A percentile compares a stretch with the other conserved stretches of the same genome.
phyloP scores from a whole-genome alignment of 2,329 filamentous ascomycete genomes.

The Penicillium aurantiogriseum region DNA sequence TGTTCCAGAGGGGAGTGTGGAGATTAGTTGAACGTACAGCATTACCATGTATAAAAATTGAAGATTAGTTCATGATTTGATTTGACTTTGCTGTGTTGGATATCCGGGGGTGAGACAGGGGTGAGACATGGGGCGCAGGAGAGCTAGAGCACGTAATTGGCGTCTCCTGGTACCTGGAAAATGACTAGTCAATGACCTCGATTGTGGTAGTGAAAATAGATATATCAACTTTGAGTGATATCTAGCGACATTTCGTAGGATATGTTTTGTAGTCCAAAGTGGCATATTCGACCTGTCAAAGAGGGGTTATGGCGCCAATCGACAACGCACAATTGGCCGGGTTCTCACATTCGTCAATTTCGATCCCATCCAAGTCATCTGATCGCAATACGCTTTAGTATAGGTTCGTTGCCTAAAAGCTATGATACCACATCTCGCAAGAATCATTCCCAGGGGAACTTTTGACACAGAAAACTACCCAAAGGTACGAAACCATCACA shows the following conservation, averaged over 20 bases:
- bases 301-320: slow-evolving; percentile 1
- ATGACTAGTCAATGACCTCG: too few species aligned
- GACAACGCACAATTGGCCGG: slow-evolving; percentile 3
- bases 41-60: neutral
- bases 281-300: neutral
- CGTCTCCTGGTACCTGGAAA: neutral
- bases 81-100: neutral
- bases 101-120: neutral
- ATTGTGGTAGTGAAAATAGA: neutral
- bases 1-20: slow-evolving; percentile 47
- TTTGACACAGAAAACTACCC: neutral
- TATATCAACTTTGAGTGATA: neutral
- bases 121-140: neutral
- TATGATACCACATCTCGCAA: neutral
- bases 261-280: neutral
- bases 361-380: slow-evolving; percentile 3
- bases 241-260: neutral
- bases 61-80: neutral
- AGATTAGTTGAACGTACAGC: slow-evolving; percentile 33
- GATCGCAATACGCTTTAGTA: neutral
- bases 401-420: slow-evolving; percentile 1
- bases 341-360: neutral
- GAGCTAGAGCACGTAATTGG: neutral
- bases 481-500: neutral
- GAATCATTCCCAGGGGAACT: neutral